Base-by-base conservation (phyloP, 306 rosid species). In the Fragaria nilgerrensis region DNA sequence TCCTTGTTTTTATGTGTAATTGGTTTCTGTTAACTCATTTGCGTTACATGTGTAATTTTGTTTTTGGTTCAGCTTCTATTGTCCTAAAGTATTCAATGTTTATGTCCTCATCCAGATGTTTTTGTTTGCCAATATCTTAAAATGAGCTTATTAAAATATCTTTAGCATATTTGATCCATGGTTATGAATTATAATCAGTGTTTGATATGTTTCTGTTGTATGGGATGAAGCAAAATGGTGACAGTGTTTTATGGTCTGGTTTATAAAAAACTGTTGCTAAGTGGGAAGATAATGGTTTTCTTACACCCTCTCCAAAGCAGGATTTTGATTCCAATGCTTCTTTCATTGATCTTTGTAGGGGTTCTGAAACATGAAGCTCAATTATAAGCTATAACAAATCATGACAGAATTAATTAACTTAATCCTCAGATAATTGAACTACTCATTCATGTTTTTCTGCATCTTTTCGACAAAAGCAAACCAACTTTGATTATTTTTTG, bases 361-460 rank as follows among this genome's bases (percentile, higher is more conserved):
- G 11, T 34, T 34, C 45, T 15, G 45, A 64, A 64, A 7, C 7
- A 6, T 34, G 45, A 64, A 64, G 45, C 23, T 34, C 19, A 27
- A 29, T 13, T n/a, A 74, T n/a, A 41, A 67, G 16, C 66, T 13
- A 12, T 12, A 27, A 13, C 66, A 59, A 48, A 34, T 65, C 73
- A 48, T 14, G 72, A 43, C 65, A 34, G 47, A 25, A 25, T 67
- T 67, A 66, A 39, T 34, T 36, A 44, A 62, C 58, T 72, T 70
- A 70, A 70, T 47, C 65, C 41, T 49, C 63, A 72, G 34, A 61
- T 47, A 41, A 53, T 27, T n/a, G 3, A 39, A 36, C 68, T 17
- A 44, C 68, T 77, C 74, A 68, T 68, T 41, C 55, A 52, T 66
- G 27, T 76, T 55, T 67, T 58, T 9, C 43, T 44, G 58, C 36